Evolutionary conservation across 2,329 filamentous ascomycete species (phyloP).

Genomic region (Mycocentrospora acerina): DNA sequence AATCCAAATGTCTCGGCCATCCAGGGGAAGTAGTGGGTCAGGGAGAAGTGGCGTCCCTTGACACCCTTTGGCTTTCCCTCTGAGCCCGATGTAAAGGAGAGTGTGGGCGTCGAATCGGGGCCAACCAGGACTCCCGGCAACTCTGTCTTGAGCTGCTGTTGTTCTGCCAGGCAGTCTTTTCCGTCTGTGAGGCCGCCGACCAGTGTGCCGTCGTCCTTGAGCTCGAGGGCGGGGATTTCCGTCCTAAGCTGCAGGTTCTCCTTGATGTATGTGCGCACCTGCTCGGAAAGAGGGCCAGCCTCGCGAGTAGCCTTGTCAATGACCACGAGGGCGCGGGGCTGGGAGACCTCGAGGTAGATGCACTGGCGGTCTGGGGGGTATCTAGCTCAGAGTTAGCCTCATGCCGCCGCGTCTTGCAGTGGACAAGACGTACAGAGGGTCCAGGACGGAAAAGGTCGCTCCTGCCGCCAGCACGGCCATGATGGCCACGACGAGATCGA

Average conservation of each 20-base stretch:
- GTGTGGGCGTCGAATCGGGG: conserved; percentile 77
- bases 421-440: conserved; percentile 64
- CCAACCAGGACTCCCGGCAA: conserved; percentile 76
- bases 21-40: conserved; percentile 88
- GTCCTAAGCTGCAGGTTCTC: conserved; percentile 72
- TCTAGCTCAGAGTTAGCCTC: conserved; percentile 40
- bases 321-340: conserved; percentile 69
- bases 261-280: conserved; percentile 68
- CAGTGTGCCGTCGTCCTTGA: conserved; percentile 71
- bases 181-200: conserved; percentile 67
- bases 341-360: conserved; percentile 79
- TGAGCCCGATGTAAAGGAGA: conserved; percentile 64
- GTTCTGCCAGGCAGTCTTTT: conserved; percentile 65
- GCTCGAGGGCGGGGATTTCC: conserved; percentile 70
- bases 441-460: conserved; percentile 66
- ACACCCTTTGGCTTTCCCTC: conserved; percentile 88
- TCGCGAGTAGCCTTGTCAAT: conserved; percentile 73
- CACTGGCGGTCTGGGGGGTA: conserved; percentile 81
- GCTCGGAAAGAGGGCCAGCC: conserved; percentile 61
- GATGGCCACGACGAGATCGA: conserved; percentile 74
- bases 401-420: rapidly evolving
- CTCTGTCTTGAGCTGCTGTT: conserved; percentile 55
- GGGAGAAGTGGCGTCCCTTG: conserved; percentile 78
- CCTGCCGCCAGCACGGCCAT: conserved; percentile 71
- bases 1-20: conserved; percentile 84